Conservation (phyloP, 2,329 filamentous ascomycete species). For the Fusarium brevicatenulatum region DNA sequence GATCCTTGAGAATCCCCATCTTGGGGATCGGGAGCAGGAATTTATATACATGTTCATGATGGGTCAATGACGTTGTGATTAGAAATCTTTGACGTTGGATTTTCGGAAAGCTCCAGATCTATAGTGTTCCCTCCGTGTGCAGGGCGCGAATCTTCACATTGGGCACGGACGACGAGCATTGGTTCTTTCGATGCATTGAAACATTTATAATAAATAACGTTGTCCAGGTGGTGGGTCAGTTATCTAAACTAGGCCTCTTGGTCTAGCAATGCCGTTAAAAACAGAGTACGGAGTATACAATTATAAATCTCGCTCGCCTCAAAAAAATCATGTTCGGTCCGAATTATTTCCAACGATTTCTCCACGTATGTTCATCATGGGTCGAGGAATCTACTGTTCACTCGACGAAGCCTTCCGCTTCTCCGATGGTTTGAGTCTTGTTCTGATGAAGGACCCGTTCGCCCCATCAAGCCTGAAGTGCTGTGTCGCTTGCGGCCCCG, state of each 20-base stretch:
- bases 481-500: slow-evolving; percentile 41
- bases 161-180: background rate
- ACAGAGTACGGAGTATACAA: background rate
- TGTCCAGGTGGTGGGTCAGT: slow-evolving; percentile 11
- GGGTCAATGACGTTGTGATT: slow-evolving; percentile 31
- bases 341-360: background rate
- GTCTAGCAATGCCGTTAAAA: background rate
- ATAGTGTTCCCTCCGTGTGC: too few species aligned
- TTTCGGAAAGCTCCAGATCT: background rate
- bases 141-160: background rate
- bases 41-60: slow-evolving; percentile 10
- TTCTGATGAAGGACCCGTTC: slow-evolving; percentile 17
- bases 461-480: slow-evolving; percentile 7
- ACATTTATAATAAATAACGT: slow-evolving; percentile 27
- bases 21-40: background rate
- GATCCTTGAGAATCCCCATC: background rate
- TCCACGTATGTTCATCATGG: slow-evolving; percentile 19
- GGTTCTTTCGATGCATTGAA: slow-evolving; percentile 6
- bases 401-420: slow-evolving; percentile 50
- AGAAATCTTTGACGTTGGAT: slow-evolving; percentile 6
- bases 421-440: slow-evolving; percentile 45
- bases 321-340: slow-evolving; percentile 2
- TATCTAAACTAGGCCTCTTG: background rate
- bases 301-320: slow-evolving; percentile 15
- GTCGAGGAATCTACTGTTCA: slow-evolving; percentile 48